A percentile compares a stretch with the other conserved stretches of the same genome.
phyloP scores from a whole-genome alignment of 208 protist genomes.

The Acanthamoeba royreba region DNA sequence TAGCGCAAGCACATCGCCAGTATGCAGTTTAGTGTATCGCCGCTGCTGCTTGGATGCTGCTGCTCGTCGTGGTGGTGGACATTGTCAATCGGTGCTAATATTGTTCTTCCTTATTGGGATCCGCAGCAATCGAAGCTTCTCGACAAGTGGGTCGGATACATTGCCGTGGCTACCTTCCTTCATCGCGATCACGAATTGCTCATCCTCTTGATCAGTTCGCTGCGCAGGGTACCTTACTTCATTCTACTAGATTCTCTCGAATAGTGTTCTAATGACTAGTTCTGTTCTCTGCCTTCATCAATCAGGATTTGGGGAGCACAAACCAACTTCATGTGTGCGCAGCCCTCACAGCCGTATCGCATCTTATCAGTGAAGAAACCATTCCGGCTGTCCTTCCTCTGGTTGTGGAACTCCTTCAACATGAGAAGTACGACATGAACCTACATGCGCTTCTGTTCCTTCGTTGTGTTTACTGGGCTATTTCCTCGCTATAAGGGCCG shows the following conservation, averaged over 20 bases:
- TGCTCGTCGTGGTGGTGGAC: background rate
- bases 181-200: slow-evolving; percentile 87
- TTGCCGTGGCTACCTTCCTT: slow-evolving; percentile 87
- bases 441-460: too few relatives aligned
- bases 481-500: slow-evolving; percentile 49
- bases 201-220: slow-evolving; percentile 91
- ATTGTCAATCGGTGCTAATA: background rate
- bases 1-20: background rate
- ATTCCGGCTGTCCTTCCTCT: slow-evolving; percentile 84
- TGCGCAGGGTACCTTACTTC: slow-evolving; percentile 71
- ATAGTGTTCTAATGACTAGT: background rate
- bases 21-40: background rate
- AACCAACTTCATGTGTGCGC: slow-evolving; percentile 89
- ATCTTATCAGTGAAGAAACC: slow-evolving; percentile 86
- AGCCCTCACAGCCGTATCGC: slow-evolving; percentile 86
- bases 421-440: slow-evolving; percentile 60
- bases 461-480: background rate
- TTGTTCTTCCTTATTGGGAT: background rate
- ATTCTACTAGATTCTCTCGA: background rate
- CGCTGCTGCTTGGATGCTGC: background rate
- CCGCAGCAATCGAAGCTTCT: background rate
- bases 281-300: background rate
- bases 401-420: slow-evolving; percentile 66
- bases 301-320: slow-evolving; percentile 83
- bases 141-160: slow-evolving; percentile 83